Base-by-base conservation (phyloP, 768 basidiomycete genomes). In the Suillus discolor region DNA sequence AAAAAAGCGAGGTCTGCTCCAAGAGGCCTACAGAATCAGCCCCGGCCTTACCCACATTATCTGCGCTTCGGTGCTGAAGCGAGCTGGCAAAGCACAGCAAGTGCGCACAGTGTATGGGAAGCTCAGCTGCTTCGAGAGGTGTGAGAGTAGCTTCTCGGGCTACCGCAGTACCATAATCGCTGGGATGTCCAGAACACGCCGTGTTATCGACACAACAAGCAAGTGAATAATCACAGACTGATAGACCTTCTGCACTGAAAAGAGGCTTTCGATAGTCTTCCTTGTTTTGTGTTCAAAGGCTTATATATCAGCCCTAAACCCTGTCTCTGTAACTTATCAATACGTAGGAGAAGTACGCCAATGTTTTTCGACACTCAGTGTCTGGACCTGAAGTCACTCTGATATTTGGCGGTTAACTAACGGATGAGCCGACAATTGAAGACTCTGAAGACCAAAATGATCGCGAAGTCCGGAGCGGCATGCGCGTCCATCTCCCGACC, bases 81-180 rank as follows among this genome's bases (percentile, higher is more conserved):
- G 41, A 60, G 28, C 41, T 60, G 16, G 25, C 12, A 60, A 28
- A 42, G 25, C 59, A 31, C 59, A 60, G 57, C 36, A 39, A 57
- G 38, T 15, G n/a, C 11, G 39, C 57, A 41, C 25, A 25, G 9
- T 28, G 54, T 39, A 60, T 20, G 39, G 18, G 34, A 57, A 57
- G 57, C 23, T 3, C 12, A 25, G 57, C 38, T 59, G 23, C 38
- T 41, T 59, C 54, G 54, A 55, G 54, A 55, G 57, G 59, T 60
- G 39, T 34, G 36, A 53, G 51, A 25, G n/a, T 28, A 28, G 62
- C 55, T 38, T 63, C 51, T 63, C 59, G 4, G 62, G 62, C n/a
- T 57, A 57, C 16, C 36, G 57, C 62, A 63, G 54, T 39, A 57
- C 39, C 23, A 63, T 62, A 36, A 39, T 63, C 20, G 60, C 60